Evolutionary conservation across 1,284 basidiomycete species (phyloP).

Genomic region (Sanghuangporus baumii): DNA sequence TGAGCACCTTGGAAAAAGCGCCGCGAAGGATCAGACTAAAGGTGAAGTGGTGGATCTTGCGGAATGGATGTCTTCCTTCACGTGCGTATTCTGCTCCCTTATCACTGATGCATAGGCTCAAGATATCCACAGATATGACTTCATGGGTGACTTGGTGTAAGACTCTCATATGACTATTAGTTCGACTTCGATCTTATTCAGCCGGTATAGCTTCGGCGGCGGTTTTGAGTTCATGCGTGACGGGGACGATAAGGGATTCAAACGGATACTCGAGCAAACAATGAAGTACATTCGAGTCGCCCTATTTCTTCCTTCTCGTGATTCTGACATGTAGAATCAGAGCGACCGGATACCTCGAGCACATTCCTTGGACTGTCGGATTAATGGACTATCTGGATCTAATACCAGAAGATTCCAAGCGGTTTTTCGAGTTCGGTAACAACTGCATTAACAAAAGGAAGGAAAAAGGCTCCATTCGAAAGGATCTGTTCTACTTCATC

Average conservation of each 20-base stretch:
- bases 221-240: conserved; percentile 18
- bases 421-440: conserved; percentile 12
- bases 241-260: conserved; percentile 19
- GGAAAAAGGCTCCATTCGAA: conserved; percentile 23
- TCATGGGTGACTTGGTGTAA: conserved; percentile 34
- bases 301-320: not conserved
- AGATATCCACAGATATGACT: conserved; percentile 27
- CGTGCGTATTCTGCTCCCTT: not conserved
- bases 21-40: conserved; percentile 7
- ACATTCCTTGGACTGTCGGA: conserved; percentile 2
- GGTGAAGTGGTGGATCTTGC: conserved; percentile 27
- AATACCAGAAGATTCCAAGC: not conserved
- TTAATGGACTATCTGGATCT: not conserved
- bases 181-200: not conserved
- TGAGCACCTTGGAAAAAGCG: conserved; percentile 22
- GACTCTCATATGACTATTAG: not conserved
- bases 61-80: conserved; percentile 31
- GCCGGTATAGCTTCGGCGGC: conserved; percentile 23
- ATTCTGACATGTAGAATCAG: not conserved
- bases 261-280: conserved; percentile 13
- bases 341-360: not conserved
- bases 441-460: conserved; percentile 15
- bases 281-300: conserved; percentile 7
- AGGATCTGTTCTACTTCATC: conserved; percentile 36
- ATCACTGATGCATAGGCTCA: not conserved